A percentile compares a stretch with the other conserved stretches of the same genome.
Evolutionary conservation across 305 asterid genomes (phyloP).

Genomic region (Fraxinus latifolia): DNA sequence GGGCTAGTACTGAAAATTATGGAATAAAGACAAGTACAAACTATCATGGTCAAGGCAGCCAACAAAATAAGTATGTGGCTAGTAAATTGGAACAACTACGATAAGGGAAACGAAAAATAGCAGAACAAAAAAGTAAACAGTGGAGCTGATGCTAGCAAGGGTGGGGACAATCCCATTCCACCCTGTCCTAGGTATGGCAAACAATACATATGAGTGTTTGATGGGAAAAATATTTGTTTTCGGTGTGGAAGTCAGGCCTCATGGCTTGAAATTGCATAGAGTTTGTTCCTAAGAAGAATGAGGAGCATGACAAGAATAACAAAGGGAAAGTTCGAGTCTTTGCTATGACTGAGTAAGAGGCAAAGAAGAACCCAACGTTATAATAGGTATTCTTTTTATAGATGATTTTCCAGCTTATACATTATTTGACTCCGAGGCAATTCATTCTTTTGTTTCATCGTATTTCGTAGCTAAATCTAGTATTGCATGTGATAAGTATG

Average conservation of each 20-base stretch:
- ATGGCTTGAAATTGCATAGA: neutral
- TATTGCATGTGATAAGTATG: neutral
- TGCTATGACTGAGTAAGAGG: neutral
- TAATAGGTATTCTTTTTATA: neutral
- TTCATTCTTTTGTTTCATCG: neutral
- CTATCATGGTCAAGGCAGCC: too few relatives aligned
- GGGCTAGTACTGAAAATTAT: too few relatives aligned
- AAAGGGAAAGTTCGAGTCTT: neutral
- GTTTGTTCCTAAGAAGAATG: neutral
- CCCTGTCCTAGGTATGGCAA: neutral
- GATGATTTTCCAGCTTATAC: neutral
- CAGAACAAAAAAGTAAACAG: neutral
- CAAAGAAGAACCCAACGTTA: neutral
- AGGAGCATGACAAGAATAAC: neutral
- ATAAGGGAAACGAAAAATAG: neutral
- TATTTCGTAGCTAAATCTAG: too few relatives aligned
- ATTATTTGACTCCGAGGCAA: neutral
- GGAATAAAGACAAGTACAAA: neutral
- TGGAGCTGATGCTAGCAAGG: neutral
- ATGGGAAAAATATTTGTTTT: neutral
- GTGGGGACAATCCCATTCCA: neutral
- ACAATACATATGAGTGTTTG: neutral
- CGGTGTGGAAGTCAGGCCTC: neutral
- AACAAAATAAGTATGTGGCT: too few relatives aligned
- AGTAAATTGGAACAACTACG: neutral